A percentile compares a stretch with the other conserved stretches of the same genome.
Evolutionary conservation across 768 basidiomycete species (phyloP).

Genomic region (Pulveroboletus sp.): DNA sequence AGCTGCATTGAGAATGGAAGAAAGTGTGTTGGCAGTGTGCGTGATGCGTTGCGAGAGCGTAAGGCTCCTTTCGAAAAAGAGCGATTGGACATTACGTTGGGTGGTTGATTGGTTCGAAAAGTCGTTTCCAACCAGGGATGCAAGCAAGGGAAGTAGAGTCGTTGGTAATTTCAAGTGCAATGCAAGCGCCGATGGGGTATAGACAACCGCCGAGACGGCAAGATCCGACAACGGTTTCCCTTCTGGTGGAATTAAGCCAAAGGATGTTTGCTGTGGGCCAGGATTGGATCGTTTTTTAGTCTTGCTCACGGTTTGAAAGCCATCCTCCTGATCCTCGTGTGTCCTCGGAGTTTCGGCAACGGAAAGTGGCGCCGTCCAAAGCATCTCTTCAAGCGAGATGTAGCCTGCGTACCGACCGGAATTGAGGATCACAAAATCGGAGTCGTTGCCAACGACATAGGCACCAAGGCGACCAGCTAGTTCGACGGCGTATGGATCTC

Average conservation of each 20-base stretch:
- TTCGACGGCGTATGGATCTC: conserved; percentile 82
- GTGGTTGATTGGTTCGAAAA: conserved; percentile 55
- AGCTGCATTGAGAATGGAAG: conserved; percentile 48
- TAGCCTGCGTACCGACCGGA: conserved; percentile 76
- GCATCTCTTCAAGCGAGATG: conserved; percentile 72
- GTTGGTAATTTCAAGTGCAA: conserved; percentile 63
- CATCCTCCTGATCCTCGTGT: conserved; percentile 41
- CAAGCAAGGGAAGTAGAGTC: conserved; percentile 72
- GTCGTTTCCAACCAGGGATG: conserved; percentile 80
- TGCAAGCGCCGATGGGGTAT: conserved; percentile 61
- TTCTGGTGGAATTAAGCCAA: conserved; percentile 55
- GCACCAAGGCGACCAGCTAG: conserved; percentile 70
- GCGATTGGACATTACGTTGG: conserved; percentile 48
- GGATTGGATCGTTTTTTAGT: conserved; percentile 44
- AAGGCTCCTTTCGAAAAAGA: conserved; percentile 67
- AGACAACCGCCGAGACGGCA: conserved; percentile 54
- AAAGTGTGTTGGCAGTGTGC: conserved; percentile 59
- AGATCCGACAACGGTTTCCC: conserved; percentile 34
- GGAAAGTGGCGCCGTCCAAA: conserved; percentile 46
- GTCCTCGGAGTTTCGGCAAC: conserved; percentile 21
- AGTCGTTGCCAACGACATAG: conserved; percentile 78
- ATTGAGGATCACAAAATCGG: conserved; percentile 79
- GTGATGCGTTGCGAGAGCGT: conserved; percentile 62
- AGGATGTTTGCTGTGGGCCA: conserved; percentile 10
- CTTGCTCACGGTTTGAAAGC: conserved; percentile 61